Base-by-base conservation (phyloP, 805 yeast genomes). In the Yamadazyma tumulicola region DNA sequence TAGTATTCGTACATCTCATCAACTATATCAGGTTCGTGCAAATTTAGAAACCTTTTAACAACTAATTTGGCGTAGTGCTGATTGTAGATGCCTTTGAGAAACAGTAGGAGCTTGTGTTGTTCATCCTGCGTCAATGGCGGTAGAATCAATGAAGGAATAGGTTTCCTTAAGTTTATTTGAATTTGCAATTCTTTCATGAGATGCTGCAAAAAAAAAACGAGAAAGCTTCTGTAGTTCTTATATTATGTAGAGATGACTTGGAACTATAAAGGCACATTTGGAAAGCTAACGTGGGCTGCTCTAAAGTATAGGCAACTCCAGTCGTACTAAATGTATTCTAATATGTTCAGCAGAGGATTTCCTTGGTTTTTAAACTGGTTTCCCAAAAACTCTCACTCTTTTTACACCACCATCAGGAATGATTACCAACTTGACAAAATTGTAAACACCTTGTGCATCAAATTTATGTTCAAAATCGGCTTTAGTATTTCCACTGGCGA, bases 321-420 rank as follows among this genome's bases (percentile, higher is more conserved):
- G n/a, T n/a, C n/a, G n/a, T n/a, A n/a, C n/a, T n/a, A n/a, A n/a
- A n/a, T n/a, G n/a, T n/a, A n/a, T n/a, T n/a, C n/a, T n/a, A n/a
- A n/a, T n/a, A n/a, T n/a, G n/a, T n/a, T n/a, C n/a, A n/a, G n/a
- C n/a, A n/a, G n/a, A n/a, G 5, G n/a, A n/a, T n/a, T n/a, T n/a
- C n/a, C n/a, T n/a, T n/a, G n/a, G n/a, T n/a, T n/a, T n/a, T 17
- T 32, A 26, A 32, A 62, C 55, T 20, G 66, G n/a, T n/a, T n/a
- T 67, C 26, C 97, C 97, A 50, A 77, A 75, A 18, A 89, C 93
- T 46, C 95, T 75, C 24, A 91, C 63, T 56, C 98, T 76, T 69
- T 91, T 91, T 37, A 88, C 86, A 41, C 98, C 98, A 32, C 98
- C 98, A 55, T 91, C 98, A 15, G 98, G 98, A 45, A 88, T 83